Evolutionary conservation across 176 grass and related monocot genomes (phyloP).

Genomic region (Zoysia pacifica): DNA sequence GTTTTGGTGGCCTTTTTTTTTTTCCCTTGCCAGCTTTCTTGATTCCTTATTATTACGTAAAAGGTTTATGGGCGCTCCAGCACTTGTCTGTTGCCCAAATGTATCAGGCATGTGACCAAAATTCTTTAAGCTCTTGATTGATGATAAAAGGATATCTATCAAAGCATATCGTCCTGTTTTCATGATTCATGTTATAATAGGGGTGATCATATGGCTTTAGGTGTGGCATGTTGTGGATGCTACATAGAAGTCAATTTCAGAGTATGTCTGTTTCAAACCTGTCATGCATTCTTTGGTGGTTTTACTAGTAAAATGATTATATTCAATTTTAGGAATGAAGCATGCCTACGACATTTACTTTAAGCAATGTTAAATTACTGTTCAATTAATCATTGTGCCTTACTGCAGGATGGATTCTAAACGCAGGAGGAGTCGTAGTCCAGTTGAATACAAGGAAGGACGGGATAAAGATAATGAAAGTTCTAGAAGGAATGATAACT

Average conservation of each 20-base stretch:
- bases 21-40: neutral
- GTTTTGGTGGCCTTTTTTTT: neutral
- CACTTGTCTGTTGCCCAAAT: neutral
- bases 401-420: slow-evolving; percentile 46
- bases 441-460: slow-evolving; percentile 48
- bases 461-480: slow-evolving; percentile 37
- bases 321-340: neutral
- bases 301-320: neutral
- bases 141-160: neutral
- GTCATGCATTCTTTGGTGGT: neutral
- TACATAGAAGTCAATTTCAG: neutral
- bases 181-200: neutral
- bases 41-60: neutral
- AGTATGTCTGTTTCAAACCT: neutral
- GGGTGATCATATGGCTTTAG: neutral
- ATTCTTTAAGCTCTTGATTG: slow-evolving; percentile 27
- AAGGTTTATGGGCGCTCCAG: neutral
- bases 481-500: slow-evolving; percentile 46
- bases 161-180: neutral
- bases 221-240: neutral
- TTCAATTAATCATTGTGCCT: slow-evolving; percentile 35
- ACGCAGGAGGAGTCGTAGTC: slow-evolving; percentile 55
- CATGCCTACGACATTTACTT: neutral
- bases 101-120: neutral
- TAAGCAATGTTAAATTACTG: slow-evolving; percentile 2